A percentile compares a stretch with the other conserved stretches of the same genome.
Conservation (phyloP, 805 yeast species). For the Citeromyces nyonsensis region DNA sequence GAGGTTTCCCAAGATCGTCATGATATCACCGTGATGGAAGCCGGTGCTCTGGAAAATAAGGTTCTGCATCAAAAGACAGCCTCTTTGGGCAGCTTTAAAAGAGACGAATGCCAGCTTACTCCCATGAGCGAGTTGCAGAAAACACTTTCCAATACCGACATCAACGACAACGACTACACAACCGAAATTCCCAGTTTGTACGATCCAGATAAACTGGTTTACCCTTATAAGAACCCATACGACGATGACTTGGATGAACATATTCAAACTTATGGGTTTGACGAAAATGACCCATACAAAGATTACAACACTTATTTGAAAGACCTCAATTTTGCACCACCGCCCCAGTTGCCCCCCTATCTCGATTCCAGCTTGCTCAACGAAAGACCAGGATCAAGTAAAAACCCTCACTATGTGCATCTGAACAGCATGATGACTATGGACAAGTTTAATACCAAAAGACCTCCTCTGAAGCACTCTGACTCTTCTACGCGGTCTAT, state of each 20-base stretch:
- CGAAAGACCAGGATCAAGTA: conserved; percentile 15
- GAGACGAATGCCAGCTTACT: not conserved
- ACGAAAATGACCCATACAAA: conserved; percentile 12
- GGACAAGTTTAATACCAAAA: conserved; percentile 19
- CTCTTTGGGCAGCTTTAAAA: conserved; percentile 5
- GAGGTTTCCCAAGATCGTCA: not conserved
- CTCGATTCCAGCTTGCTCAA: conserved; percentile 19
- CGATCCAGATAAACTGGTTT: conserved; percentile 12
- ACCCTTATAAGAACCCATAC: conserved; percentile 16
- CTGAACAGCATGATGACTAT: conserved; percentile 18
- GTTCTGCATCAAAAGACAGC: conserved; percentile 5
- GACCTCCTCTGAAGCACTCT: conserved; percentile 1
- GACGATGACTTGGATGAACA: conserved; percentile 9
- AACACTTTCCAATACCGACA: conserved; percentile 1
- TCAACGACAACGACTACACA: conserved; percentile 9
- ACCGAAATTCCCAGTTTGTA: conserved; percentile 18
- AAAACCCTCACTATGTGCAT: conserved; percentile 12
- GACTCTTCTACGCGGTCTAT: no score
- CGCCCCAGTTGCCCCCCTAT: conserved; percentile 21
- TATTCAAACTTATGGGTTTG: conserved; percentile 7
- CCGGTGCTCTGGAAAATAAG: conserved; percentile 19
- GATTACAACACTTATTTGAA: conserved; percentile 18
- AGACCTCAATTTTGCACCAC: conserved; percentile 12
- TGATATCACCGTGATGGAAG: conserved; percentile 7
- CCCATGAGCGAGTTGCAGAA: not conserved